phyloP scores from a whole-genome alignment of 768 basidiomycete species.

The Boletus tylopilopsis region DNA sequence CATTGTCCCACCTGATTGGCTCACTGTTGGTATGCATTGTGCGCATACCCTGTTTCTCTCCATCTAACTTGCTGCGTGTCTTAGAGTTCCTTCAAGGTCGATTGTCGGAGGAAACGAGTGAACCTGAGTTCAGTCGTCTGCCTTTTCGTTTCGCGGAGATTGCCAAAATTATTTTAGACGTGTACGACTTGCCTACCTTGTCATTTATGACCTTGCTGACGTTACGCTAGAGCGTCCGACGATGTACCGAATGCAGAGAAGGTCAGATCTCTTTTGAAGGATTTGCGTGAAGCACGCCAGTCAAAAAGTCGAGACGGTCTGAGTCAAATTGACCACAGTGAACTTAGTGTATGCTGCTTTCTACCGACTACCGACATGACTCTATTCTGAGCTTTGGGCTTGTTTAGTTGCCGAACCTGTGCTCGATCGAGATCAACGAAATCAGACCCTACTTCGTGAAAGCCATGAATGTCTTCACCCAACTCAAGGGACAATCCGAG shows the following conservation, averaged over 20 bases:
- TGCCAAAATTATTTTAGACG: constrained; percentile 88
- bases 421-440: constrained; percentile 92
- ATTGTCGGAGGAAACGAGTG: constrained; percentile 68
- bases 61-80: background rate
- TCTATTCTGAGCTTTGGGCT: background rate
- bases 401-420: constrained; percentile 73
- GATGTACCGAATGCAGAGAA: constrained; percentile 84
- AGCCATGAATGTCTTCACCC: constrained; percentile 70
- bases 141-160: constrained; percentile 91
- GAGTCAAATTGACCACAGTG: constrained; percentile 72
- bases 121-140: constrained; percentile 69
- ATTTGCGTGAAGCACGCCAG: constrained; percentile 93
- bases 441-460: constrained; percentile 85
- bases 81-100: constrained; percentile 79
- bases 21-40: constrained; percentile 65
- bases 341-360: constrained; percentile 63
- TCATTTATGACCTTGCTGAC: background rate
- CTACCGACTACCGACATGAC: background rate
- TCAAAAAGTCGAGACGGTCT: constrained; percentile 90
- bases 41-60: background rate
- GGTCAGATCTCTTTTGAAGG: constrained; percentile 82
- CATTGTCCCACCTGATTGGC: constrained; percentile 88
- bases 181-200: constrained; percentile 47
- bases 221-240: constrained; percentile 69
- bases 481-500: constrained; percentile 39